These are phyloP conservation scores for Drechslerella stenobrocha DNA, from an alignment of 2,329 filamentous ascomycete species.

Conservation along the genomic window DNA sequence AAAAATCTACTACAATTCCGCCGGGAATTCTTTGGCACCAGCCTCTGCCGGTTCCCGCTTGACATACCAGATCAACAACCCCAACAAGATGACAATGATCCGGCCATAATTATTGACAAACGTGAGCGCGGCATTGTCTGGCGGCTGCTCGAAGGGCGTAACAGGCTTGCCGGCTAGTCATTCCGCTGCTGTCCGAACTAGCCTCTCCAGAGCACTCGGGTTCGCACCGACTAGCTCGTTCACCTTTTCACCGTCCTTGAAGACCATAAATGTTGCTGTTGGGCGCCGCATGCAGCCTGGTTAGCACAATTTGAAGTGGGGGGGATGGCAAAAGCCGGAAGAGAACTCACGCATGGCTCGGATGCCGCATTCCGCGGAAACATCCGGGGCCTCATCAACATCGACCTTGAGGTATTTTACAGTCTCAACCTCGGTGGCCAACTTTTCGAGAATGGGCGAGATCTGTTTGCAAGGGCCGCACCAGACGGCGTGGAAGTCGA, in stretches of 20 bases:
- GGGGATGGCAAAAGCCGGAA: neutral
- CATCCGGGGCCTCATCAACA: conserved; percentile 76
- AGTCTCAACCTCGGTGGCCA: conserved; percentile 64
- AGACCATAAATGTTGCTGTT: conserved; percentile 68
- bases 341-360: conserved; percentile 81
- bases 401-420: conserved; percentile 86
- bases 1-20: conserved; percentile 17
- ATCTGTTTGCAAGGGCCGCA: conserved; percentile 95
- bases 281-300: neutral
- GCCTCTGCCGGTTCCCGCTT: conserved; percentile 7
- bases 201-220: conserved; percentile 66
- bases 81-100: conserved; percentile 32
- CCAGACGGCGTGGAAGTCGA: conserved; percentile 89
- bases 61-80: conserved; percentile 37
- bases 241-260: conserved; percentile 75
- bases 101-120: conserved; percentile 43
- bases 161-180: conserved; percentile 43
- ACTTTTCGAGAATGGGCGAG: conserved; percentile 71
- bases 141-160: conserved; percentile 12
- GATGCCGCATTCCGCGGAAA: conserved; percentile 76
- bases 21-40: conserved; percentile 9
- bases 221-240: conserved; percentile 79
- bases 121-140: conserved; percentile 6
- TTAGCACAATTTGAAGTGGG: neutral
- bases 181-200: neutral